Evolutionary conservation across 108 stramenopile genomes (phyloP), one percentile per base, ranked within the genome.

Genomic region (Cyclotella distinguenda): DNA sequence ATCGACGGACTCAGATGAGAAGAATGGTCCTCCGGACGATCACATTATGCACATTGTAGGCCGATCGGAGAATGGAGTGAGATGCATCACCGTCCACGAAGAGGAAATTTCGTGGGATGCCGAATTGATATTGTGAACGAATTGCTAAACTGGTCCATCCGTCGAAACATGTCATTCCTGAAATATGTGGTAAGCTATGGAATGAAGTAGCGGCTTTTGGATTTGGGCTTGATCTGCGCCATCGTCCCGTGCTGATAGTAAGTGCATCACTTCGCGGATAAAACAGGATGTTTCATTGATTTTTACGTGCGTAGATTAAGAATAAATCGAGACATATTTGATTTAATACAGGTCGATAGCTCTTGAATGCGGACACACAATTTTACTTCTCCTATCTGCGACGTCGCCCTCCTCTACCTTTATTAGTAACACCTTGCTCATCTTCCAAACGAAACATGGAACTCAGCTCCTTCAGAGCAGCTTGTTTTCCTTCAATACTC

Each of bases 371-470:
- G n/a, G n/a, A n/a, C n/a, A n/a, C n/a, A n/a, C n/a, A n/a, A n/a
- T n/a, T n/a, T n/a, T n/a, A n/a, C n/a, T n/a, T n/a, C n/a, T n/a
- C n/a, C n/a, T 26, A 55, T 55, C 54, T 55, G 18, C 54, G 35
- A 36, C 54, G 35, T 18, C 54, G 34, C 42, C 40, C 27, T 43
- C 58, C 40, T 43, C 40, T 59, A 12, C 80, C 64, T 39, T 66
- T 63, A 38, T 70, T 65, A 31, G 57, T 65, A 26, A 56, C 57
- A 39, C 64, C 47, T 25, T 79, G 82, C n/a, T 87, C 87, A 32
- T 88, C 84, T 38, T 91, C 93, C 54, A 95, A 64, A 77, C 85
- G 83, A 82, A 96, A 98, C 95, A 98, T 96, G 52, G 84, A 87
- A 76, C 85, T 96, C 16, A 98, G 68, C 64, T 94, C 93, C 67